Conservation (phyloP, 2,329 filamentous ascomycete species). For the Ophiosphaerella herpotricha region DNA sequence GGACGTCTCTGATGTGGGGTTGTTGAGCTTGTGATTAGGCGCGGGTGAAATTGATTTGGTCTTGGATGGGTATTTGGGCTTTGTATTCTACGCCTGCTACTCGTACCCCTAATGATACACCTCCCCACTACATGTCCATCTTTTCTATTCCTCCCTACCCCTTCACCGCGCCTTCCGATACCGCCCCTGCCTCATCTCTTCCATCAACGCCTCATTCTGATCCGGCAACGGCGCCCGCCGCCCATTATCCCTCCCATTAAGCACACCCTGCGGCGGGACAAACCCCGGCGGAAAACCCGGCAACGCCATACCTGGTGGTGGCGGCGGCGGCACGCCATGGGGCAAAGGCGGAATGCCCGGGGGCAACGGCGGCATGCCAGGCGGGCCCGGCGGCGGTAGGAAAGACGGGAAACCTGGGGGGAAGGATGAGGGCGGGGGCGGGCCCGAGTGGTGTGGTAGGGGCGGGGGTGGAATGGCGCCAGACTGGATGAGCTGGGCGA, state of each 20-base stretch:
- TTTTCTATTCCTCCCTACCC: background rate
- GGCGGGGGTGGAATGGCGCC: conserved; percentile 45
- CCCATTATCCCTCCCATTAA: conserved; percentile 17
- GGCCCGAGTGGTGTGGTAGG: conserved; percentile 30
- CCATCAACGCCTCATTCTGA: conserved; percentile 79
- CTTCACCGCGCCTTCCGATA: conserved; percentile 45
- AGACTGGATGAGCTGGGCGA: conserved; percentile 41
- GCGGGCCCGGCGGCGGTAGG: conserved; percentile 16
- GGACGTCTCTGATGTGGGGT: conserved; percentile 21
- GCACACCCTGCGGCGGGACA: conserved; percentile 13
- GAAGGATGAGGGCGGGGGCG: conserved; percentile 26
- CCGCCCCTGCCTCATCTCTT: conserved; percentile 69
- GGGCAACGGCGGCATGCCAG: conserved; percentile 17
- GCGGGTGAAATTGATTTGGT: background rate
- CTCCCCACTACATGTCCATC: too few relatives aligned
- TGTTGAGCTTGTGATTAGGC: conserved; percentile 12
- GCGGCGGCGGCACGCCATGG: conserved; percentile 20
- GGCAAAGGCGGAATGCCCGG: conserved; percentile 24
- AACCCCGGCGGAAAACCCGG: conserved; percentile 14
- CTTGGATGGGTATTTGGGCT: too few relatives aligned
- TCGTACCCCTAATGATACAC: background rate
- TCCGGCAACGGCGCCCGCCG: conserved; percentile 73
- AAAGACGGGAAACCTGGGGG: conserved; percentile 35
- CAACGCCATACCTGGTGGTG: conserved; percentile 19
- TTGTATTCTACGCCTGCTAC: too few relatives aligned